Evolutionary conservation across 2,329 filamentous ascomycete species (phyloP), one percentile per base, ranked within the genome.

Genomic region (Hirsutella thompsonii): DNA sequence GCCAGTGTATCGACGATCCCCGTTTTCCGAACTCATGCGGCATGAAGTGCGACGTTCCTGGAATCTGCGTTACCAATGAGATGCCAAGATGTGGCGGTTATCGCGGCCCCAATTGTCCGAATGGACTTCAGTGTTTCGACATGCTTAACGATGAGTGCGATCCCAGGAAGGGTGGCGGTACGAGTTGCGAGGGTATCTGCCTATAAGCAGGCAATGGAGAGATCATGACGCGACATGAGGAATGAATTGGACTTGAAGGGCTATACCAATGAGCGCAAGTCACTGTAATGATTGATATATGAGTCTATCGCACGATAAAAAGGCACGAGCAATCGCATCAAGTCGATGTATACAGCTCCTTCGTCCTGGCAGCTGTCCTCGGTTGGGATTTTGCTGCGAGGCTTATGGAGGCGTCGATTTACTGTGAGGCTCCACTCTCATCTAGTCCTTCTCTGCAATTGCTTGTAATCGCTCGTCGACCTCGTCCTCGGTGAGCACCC

Each of bases 391-490:
- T n/a, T n/a, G n/a, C n/a, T n/a, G n/a, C n/a, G n/a, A n/a, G n/a
- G 29, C 29, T 30, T 30, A n/a, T 30, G 11, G 29, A 30, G 4
- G 4, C 32, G 5, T 16, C n/a, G 32, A 8, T 16, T 18, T 16
- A 16, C 32, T 6, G 14, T 8, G 18, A 33, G 8, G 8, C 21
- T 33, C 20, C 18, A 23, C 21, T 3, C 16, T 3, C 5, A 6
- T 47, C 79, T 75, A 98, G 68, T 98, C 92, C 77, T 95, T 96
- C 74, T 98, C 92, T 44, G 88, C 88, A 63, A 98, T 98, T 42
- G 90, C 88, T 67, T 96, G 89, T 69, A 98, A 77, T 65, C 92
- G 79, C 68, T 96, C 92, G 57, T 98, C 92, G 62, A 98, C 95
- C 76, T 98, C 90, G 29, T 96, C 89, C 66, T 95, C 90, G 23